Percentiles rank a stretch among this genome's conserved stretches.
phyloP scores from a whole-genome alignment of 2,329 filamentous ascomycete species.

The Ascochyta viciae-villosae region DNA sequence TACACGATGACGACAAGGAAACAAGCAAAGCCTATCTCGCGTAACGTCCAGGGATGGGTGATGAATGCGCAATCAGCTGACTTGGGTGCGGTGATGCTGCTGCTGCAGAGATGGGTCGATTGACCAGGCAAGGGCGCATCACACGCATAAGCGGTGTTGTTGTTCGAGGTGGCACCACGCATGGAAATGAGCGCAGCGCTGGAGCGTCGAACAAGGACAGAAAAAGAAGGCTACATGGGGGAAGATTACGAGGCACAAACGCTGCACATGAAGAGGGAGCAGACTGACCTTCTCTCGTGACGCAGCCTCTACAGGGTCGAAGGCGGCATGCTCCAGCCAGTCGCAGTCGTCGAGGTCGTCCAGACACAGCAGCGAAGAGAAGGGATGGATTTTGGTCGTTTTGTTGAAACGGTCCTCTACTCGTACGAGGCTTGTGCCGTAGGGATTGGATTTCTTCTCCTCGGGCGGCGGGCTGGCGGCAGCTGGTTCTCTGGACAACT shows the following conservation, averaged over 20 bases:
- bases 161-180: constrained; percentile 14
- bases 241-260: neutral
- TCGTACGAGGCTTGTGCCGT: constrained; percentile 14
- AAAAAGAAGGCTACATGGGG: too few relatives aligned
- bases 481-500: constrained; percentile 44
- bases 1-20: neutral
- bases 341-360: constrained; percentile 70
- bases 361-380: constrained; percentile 74
- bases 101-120: constrained; percentile 17
- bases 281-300: constrained; percentile 65
- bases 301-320: constrained; percentile 65
- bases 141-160: constrained; percentile 14
- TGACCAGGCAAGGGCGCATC: constrained; percentile 10
- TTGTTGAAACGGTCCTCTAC: constrained; percentile 38
- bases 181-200: constrained; percentile 23
- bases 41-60: constrained; percentile 1
- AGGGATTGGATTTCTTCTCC: constrained; percentile 10
- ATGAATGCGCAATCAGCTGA: neutral
- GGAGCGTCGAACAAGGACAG: neutral
- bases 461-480: constrained; percentile 23
- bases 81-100: neutral
- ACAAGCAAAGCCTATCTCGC: neutral
- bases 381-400: constrained; percentile 70
- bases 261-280: neutral
- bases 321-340: constrained; percentile 63